Evolutionary conservation across 495 filamentous ascomycete genomes (phyloP).

Genomic region (Neurospora tetraspora): DNA sequence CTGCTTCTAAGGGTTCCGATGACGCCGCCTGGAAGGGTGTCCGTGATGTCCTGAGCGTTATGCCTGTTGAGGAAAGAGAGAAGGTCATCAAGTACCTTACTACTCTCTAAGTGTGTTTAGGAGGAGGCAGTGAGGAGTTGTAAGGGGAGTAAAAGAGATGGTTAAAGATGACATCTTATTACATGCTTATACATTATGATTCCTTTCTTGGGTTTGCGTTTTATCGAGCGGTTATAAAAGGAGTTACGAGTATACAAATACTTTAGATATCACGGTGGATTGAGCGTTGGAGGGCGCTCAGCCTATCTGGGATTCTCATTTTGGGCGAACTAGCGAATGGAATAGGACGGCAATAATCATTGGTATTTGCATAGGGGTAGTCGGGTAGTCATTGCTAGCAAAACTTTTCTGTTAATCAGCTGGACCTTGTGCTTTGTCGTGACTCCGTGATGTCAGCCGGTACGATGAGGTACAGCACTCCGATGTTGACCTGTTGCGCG

Average conservation of each 20-base stretch:
- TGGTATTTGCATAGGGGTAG: background rate
- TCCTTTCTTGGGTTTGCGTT: background rate
- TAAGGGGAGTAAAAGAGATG: background rate
- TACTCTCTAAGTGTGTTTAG: background rate
- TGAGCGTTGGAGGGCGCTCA: background rate
- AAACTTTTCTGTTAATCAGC: background rate
- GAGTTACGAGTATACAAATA: background rate
- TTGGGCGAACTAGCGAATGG: background rate
- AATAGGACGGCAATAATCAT: background rate
- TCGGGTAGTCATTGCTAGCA: background rate
- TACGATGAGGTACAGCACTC: background rate
- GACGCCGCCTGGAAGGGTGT: constrained; percentile 80
- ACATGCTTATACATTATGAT: background rate
- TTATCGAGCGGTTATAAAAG: background rate
- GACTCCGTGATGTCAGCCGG: background rate
- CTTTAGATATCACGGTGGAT: background rate
- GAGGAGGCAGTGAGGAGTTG: background rate
- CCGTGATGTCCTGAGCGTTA: constrained; percentile 69
- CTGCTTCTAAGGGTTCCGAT: constrained; percentile 28
- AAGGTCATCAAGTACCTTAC: constrained; percentile 63
- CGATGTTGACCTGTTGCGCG: background rate
- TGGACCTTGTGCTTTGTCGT: background rate
- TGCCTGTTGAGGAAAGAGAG: constrained; percentile 83
- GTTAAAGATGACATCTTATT: background rate
- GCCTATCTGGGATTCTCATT: background rate